These are phyloP conservation scores for Microcyclospora pomicola DNA, from an alignment of 2,329 filamentous ascomycete species.

Conservation along the genomic window DNA sequence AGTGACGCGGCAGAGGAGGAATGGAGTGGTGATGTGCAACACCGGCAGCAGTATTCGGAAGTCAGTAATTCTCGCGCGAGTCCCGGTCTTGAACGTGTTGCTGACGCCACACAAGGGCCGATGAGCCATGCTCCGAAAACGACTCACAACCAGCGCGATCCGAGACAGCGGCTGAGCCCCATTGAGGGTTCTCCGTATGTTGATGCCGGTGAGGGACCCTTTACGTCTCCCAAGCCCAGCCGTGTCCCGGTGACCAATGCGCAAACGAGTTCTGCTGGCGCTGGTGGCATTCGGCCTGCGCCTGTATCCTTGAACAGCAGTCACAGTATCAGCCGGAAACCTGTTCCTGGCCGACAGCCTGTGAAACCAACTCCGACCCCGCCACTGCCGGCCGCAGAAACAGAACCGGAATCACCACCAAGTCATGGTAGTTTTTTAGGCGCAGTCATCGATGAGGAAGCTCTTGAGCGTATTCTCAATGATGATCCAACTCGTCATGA, in stretches of 20 bases:
- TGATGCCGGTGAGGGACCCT: conserved; percentile 21
- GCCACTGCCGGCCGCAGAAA: conserved; percentile 1
- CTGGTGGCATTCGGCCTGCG: conserved; percentile 14
- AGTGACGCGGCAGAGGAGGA: conserved; percentile 8
- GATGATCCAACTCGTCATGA: conserved; percentile 10
- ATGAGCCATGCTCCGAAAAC: conserved; percentile 3
- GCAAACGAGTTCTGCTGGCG: not conserved
- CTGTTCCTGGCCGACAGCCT: conserved; percentile 10
- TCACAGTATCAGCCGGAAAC: conserved; percentile 18
- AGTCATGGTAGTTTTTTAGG: conserved; percentile 11
- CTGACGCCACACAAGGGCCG: conserved; percentile 18
- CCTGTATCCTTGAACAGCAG: conserved; percentile 13
- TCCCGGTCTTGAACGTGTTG: conserved; percentile 26
- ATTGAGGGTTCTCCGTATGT: conserved; percentile 33
- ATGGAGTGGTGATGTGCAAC: conserved; percentile 7
- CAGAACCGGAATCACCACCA: conserved; percentile 7
- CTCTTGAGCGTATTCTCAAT: conserved; percentile 25
- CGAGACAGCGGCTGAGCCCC: conserved; percentile 27
- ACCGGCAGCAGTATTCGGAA: conserved; percentile 8
- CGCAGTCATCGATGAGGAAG: conserved; percentile 30
- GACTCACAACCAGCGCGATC: conserved; percentile 5
- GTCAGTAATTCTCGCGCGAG: conserved; percentile 6
- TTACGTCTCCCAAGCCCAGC: conserved; percentile 2
- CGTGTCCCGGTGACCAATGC: not conserved
- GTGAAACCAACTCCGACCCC: conserved; percentile 3